Percentiles rank a stretch among this genome's conserved stretches.
phyloP scores from a whole-genome alignment of 2,329 filamentous ascomycete species.

The Emergomyces africanus region DNA sequence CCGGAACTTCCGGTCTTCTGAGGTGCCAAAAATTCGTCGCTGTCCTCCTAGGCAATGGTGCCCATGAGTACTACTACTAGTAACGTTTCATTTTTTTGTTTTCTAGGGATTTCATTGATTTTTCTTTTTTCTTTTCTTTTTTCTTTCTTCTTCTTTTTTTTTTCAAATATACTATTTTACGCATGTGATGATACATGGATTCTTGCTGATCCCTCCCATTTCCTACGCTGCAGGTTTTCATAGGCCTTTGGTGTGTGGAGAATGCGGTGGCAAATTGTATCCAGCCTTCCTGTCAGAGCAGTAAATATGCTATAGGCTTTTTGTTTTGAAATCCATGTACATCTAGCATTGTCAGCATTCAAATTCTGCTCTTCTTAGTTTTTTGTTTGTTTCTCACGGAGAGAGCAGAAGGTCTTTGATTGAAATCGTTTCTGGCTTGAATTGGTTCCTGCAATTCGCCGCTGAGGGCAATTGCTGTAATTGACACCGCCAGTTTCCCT shows the following conservation, averaged over 20 bases:
- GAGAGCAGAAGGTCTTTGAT: not conserved
- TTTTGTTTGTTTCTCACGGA: too few species aligned
- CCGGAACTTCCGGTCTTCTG: too few species aligned
- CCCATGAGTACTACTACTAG: too few species aligned
- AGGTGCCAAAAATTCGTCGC: too few species aligned
- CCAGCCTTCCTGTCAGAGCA: not conserved
- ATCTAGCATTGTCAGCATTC: too few species aligned
- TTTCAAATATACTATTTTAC: not conserved
- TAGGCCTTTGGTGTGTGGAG: not conserved
- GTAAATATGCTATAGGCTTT: too few species aligned
- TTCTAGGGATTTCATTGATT: too few species aligned
- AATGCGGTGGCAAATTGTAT: not conserved
- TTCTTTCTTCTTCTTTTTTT: too few species aligned
- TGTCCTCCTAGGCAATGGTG: too few species aligned
- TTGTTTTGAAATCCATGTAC: not conserved
- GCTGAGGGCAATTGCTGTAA: not conserved
- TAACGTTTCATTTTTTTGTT: too few species aligned
- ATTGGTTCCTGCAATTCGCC: not conserved
- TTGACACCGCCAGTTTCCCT: not conserved
- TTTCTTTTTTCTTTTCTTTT: too few species aligned
- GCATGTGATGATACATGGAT: not conserved
- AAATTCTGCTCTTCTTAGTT: not conserved
- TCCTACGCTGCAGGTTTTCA: not conserved
- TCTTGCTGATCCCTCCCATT: not conserved
- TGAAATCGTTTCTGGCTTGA: not conserved